Percentiles rank a stretch among this genome's conserved stretches.
These are phyloP conservation scores for Aspergillus sp. DNA, from an alignment of 2,329 filamentous ascomycete species.

Conservation along the genomic window DNA sequence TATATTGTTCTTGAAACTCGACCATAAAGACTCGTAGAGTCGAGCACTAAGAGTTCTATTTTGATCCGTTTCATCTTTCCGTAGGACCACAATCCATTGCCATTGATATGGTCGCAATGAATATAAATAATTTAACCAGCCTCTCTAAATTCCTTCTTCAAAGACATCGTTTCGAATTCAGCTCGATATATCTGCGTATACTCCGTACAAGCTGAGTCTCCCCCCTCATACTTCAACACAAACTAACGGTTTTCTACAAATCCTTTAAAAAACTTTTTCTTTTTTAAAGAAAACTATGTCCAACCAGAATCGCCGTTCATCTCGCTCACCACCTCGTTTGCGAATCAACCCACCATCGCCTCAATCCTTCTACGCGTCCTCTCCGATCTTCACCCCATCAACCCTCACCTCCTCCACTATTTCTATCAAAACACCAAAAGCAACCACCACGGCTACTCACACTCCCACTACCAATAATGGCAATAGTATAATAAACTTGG, in stretches of 20 bases:
- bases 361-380: background rate
- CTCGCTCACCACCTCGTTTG: background rate
- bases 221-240: too few species aligned
- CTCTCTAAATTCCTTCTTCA: too few species aligned
- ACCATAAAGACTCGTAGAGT: background rate
- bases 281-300: too few species aligned
- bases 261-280: too few species aligned
- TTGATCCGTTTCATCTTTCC: constrained; percentile 1
- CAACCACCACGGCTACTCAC: background rate
- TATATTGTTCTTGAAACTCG: too few species aligned
- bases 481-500: background rate
- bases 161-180: too few species aligned
- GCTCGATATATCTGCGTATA: too few species aligned
- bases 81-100: constrained; percentile 1
- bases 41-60: constrained; percentile 2
- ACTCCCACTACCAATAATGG: background rate
- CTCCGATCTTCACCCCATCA: background rate
- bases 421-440: background rate
- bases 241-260: too few species aligned
- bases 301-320: background rate
- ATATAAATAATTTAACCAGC: background rate
- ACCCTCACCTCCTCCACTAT: background rate
- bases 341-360: constrained; percentile 2
- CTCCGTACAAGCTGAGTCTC: too few species aligned
- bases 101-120: background rate